Evolutionary conservation across 495 filamentous ascomycete genomes (phyloP).

Genomic region (Pyronema omphalodes): DNA sequence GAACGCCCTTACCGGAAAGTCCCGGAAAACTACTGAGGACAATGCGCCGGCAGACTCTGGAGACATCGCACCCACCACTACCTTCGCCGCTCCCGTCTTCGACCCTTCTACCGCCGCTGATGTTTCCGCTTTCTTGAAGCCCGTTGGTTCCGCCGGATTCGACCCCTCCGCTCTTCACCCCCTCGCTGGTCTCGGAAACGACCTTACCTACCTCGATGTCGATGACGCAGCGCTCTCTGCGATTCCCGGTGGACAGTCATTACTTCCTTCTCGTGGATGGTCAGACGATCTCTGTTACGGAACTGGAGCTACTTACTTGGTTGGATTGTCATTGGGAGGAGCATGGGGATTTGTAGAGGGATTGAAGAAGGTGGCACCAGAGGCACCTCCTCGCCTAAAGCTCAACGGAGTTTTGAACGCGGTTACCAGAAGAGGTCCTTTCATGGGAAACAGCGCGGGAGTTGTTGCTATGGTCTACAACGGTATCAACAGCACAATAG

Average conservation of each 20-base stretch:
- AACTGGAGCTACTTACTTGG: conserved; percentile 80
- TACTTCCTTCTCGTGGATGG: conserved; percentile 87
- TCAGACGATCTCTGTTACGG: conserved; percentile 97
- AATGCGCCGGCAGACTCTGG: conserved; percentile 13
- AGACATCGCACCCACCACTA: conserved; percentile 14
- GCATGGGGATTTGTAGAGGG: conserved; percentile 85
- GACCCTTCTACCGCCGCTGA: conserved; percentile 6
- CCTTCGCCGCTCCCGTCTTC: conserved; percentile 10
- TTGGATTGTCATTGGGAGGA: conserved; percentile 69
- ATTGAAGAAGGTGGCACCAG: conserved; percentile 47
- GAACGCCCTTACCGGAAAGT: conserved; percentile 13
- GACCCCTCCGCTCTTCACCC: conserved; percentile 83
- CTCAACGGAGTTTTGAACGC: conserved; percentile 88
- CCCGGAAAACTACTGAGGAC: conserved; percentile 1
- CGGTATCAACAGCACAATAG: conserved; percentile 78
- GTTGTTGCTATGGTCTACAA: conserved; percentile 93
- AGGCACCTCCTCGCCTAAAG: conserved; percentile 70
- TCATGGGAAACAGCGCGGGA: conserved; percentile 85
- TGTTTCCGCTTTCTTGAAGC: conserved; percentile 12
- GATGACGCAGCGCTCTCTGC: conserved; percentile 80
- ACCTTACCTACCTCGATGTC: conserved; percentile 80
- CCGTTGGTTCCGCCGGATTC: conserved; percentile 35
- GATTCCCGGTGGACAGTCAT: conserved; percentile 67
- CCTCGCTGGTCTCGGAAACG: conserved; percentile 80
- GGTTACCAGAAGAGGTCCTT: conserved; percentile 82